Percentiles rank a stretch among this genome's conserved stretches.
phyloP scores from a whole-genome alignment of 2,329 filamentous ascomycete species.

The Talaromyces sp. region DNA sequence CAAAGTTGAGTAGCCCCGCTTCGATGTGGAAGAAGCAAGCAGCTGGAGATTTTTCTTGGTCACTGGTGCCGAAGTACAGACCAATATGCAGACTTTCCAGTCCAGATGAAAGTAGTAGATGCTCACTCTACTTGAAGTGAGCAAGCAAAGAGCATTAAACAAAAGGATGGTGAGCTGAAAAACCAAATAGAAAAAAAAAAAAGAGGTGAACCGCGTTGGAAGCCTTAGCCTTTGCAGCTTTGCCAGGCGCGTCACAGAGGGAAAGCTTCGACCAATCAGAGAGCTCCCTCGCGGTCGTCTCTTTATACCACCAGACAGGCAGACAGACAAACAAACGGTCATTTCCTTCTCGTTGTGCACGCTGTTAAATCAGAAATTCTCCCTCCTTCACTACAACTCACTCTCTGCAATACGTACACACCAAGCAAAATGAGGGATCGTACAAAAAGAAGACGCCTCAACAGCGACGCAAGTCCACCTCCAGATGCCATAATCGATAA shows the following conservation, averaged over 20 bases:
- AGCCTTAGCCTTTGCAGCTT: background rate
- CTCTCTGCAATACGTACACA: background rate
- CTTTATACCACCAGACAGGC: background rate
- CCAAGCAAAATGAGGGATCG: slow-evolving; percentile 12
- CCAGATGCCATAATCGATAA: slow-evolving; percentile 34
- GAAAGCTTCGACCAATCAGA: slow-evolving; percentile 25
- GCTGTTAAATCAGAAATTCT: background rate
- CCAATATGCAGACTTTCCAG: background rate
- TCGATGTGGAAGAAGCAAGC: background rate
- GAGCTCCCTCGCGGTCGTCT: background rate
- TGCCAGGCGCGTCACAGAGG: slow-evolving; percentile 23
- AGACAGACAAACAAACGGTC: background rate
- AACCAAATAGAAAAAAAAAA: background rate
- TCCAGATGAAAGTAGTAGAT: background rate
- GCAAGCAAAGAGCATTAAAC: background rate
- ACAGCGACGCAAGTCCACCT: background rate
- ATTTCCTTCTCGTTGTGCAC: background rate
- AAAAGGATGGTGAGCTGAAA: background rate
- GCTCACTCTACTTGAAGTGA: background rate
- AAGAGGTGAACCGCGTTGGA: background rate
- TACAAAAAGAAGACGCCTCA: slow-evolving; percentile 19
- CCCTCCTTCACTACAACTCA: background rate
- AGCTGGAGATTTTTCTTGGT: background rate
- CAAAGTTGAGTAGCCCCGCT: slow-evolving; percentile 5
- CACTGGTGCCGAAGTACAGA: background rate